A percentile compares a stretch with the other conserved stretches of the same genome.
phyloP scores from a whole-genome alignment of 305 asterid species.

The Nicotiana rustica region DNA sequence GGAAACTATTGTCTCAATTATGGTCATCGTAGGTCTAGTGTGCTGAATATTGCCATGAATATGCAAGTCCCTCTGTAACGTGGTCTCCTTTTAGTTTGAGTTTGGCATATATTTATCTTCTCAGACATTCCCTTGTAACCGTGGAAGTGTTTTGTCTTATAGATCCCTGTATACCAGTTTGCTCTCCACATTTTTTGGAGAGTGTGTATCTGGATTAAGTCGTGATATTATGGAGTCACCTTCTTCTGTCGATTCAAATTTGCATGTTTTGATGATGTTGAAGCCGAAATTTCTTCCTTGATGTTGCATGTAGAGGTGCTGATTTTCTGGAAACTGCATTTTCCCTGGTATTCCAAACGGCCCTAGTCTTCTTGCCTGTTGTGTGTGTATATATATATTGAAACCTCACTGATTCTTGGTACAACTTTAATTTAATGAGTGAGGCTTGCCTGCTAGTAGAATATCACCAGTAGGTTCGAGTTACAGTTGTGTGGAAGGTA shows the following conservation, averaged over 20 bases:
- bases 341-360: neutral
- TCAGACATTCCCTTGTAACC: neutral
- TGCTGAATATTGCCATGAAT: neutral
- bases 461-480: neutral
- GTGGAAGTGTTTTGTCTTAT: neutral
- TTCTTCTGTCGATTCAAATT: neutral
- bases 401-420: neutral
- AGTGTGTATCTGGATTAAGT: neutral
- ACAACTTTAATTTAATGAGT: neutral
- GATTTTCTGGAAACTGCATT: neutral
- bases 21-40: conserved; percentile 36
- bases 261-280: neutral
- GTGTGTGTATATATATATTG: neutral
- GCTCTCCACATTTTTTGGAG: neutral
- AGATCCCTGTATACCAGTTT: neutral
- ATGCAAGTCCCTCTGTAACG: conserved; percentile 18
- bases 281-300: neutral
- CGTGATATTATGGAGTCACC: neutral
- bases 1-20: conserved; percentile 44
- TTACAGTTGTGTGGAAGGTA: neutral
- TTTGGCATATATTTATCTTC: neutral
- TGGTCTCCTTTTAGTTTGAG: conserved; percentile 4
- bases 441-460: neutral
- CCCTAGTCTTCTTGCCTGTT: neutral
- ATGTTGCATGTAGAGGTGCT: neutral